Conservation (phyloP, 169 alveolate genomes). For the Cryptosporidium muris region DNA sequence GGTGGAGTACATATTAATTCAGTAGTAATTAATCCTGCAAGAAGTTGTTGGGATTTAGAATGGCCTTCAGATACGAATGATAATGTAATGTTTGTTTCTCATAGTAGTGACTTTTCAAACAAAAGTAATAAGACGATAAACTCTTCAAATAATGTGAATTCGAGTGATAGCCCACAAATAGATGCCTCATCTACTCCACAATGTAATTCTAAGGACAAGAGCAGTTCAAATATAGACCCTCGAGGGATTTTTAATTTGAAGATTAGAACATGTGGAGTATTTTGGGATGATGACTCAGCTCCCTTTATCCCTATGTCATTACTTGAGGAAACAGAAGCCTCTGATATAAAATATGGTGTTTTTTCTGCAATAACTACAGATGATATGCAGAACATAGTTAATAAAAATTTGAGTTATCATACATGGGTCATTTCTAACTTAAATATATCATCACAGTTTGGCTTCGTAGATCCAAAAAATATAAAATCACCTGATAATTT, state of each 20-base stretch:
- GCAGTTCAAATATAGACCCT: conserved; percentile 21
- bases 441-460: conserved; percentile 58
- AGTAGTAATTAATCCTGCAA: conserved; percentile 59
- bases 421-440: conserved; percentile 42
- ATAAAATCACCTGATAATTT: conserved; percentile 7
- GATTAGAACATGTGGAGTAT: conserved; percentile 18
- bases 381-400: conserved; percentile 55
- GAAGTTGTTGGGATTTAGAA: conserved; percentile 67
- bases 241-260: conserved; percentile 59
- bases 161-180: conserved; percentile 11
- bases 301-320: conserved; percentile 65
- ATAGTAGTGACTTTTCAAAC: no score
- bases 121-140: background rate
- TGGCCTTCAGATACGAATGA: conserved; percentile 66
- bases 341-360: conserved; percentile 52
- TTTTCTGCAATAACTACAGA: conserved; percentile 67
- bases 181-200: background rate
- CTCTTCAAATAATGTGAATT: background rate
- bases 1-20: conserved; percentile 62
- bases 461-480: conserved; percentile 45
- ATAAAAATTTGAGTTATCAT: conserved; percentile 45
- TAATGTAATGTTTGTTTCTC: conserved; percentile 28
- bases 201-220: background rate
- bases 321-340: conserved; percentile 54
- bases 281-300: conserved; percentile 71